These are phyloP conservation scores for Melaleuca quinquenervia DNA, from an alignment of 345 rosid genomes.

Conservation along the genomic window DNA sequence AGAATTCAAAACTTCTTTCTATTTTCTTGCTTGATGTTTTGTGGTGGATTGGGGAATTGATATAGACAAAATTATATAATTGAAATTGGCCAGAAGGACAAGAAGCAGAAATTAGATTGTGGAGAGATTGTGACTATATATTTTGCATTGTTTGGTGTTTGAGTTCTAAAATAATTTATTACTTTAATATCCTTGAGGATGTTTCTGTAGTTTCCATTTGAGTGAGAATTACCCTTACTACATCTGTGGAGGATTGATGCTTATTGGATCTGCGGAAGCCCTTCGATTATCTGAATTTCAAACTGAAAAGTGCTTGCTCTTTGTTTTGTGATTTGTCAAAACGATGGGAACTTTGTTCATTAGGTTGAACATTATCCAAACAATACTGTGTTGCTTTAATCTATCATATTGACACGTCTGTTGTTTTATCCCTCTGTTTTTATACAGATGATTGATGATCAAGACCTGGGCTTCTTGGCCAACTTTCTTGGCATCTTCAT, in stretches of 20 bases:
- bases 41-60: neutral
- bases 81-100: neutral
- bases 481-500: constrained; percentile 75
- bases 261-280: neutral
- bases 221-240: neutral
- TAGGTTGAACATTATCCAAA: neutral
- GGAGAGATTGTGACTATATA: neutral
- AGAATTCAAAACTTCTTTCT: neutral
- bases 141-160: neutral
- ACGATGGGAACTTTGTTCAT: neutral
- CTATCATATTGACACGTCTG: neutral
- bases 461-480: constrained; percentile 59
- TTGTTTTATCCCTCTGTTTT: neutral
- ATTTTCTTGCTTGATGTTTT: neutral
- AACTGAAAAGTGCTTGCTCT: neutral
- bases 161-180: neutral
- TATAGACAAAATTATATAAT: neutral
- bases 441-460: constrained; percentile 73
- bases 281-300: neutral
- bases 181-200: neutral
- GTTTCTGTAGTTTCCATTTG: neutral
- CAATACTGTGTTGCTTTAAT: neutral
- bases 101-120: neutral
- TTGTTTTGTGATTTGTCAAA: neutral
- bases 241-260: neutral